These are phyloP conservation scores for Miscanthus sacchariflorus DNA, from an alignment of 202 grass and related monocot genomes.

Conservation along the genomic window DNA sequence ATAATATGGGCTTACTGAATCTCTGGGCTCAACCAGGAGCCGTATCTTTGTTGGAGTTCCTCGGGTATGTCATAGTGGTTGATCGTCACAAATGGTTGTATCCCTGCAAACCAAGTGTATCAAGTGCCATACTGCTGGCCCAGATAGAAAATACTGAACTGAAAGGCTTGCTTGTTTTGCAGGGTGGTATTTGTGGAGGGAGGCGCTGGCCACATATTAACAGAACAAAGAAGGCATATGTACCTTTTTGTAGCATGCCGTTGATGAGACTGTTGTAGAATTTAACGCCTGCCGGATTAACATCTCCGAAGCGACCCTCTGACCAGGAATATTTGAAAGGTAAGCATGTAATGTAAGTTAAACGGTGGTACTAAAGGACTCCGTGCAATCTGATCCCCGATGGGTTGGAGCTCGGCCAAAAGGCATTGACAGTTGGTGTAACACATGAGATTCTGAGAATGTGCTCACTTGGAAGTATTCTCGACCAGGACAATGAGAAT, in stretches of 20 bases:
- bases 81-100: conserved; percentile 82
- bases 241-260: conserved; percentile 55
- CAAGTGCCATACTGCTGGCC: conserved; percentile 31
- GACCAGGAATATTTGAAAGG: background rate
- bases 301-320: conserved; percentile 59
- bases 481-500: conserved; percentile 69
- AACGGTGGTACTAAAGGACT: background rate
- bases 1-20: conserved; percentile 54
- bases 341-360: background rate
- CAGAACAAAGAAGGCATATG: background rate
- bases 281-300: conserved; percentile 51
- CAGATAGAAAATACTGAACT: background rate
- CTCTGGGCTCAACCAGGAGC: conserved; percentile 59
- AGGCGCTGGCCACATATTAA: background rate
- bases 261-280: conserved; percentile 72
- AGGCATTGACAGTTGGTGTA: background rate
- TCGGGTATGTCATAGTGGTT: conserved; percentile 59
- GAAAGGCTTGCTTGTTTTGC: background rate
- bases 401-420: background rate
- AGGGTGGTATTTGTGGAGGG: background rate
- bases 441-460: background rate
- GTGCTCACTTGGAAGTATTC: conserved; percentile 72
- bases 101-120: conserved; percentile 41
- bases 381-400: too few relatives aligned
- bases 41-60: conserved; percentile 64